Percentiles rank a stretch among this genome's conserved stretches.
phyloP scores from a whole-genome alignment of 805 yeast species.

The Candida tallmaniae region DNA sequence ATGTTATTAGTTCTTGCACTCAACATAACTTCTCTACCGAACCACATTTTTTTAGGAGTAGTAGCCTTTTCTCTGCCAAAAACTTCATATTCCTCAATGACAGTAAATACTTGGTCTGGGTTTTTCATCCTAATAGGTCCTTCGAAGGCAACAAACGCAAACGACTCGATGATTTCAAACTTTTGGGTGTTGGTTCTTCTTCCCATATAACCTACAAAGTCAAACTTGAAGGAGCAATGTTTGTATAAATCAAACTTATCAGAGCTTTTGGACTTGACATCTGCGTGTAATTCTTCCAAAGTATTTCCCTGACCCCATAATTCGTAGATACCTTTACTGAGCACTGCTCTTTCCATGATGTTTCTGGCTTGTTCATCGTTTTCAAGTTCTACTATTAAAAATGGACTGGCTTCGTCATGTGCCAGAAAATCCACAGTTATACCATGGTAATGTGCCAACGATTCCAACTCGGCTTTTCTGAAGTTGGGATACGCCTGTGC shows the following conservation, averaged over 20 bases:
- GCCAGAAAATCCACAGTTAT: slow-evolving; percentile 55
- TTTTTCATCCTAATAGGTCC: slow-evolving; percentile 77
- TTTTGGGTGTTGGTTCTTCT: slow-evolving; percentile 47
- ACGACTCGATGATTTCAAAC: slow-evolving; percentile 63
- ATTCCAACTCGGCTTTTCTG: slow-evolving; percentile 76
- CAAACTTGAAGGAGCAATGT: slow-evolving; percentile 68
- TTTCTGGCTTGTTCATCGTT: slow-evolving; percentile 63
- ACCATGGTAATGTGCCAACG: slow-evolving; percentile 64
- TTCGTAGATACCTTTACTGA: slow-evolving; percentile 76
- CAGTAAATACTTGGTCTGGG: slow-evolving; percentile 65
- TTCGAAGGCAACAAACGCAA: slow-evolving; percentile 62
- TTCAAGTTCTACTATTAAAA: slow-evolving; percentile 61
- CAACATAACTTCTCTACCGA: slow-evolving; percentile 66
- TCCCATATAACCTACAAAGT: slow-evolving; percentile 74
- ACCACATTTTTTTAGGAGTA: slow-evolving; percentile 55
- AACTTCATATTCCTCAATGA: slow-evolving; percentile 68
- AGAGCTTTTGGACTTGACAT: slow-evolving; percentile 31
- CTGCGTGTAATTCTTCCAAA: slow-evolving; percentile 54
- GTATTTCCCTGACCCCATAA: slow-evolving; percentile 71
- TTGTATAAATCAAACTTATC: slow-evolving; percentile 36
- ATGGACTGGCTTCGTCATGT: slow-evolving; percentile 63
- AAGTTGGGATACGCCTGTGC: slow-evolving; percentile 83
- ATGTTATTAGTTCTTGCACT: slow-evolving; percentile 61
- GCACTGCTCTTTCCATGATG: slow-evolving; percentile 62
- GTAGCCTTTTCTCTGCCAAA: slow-evolving; percentile 44